Evolutionary conservation across 2,329 filamentous ascomycete species (phyloP).

Genomic region (Aspergillus intermedius): DNA sequence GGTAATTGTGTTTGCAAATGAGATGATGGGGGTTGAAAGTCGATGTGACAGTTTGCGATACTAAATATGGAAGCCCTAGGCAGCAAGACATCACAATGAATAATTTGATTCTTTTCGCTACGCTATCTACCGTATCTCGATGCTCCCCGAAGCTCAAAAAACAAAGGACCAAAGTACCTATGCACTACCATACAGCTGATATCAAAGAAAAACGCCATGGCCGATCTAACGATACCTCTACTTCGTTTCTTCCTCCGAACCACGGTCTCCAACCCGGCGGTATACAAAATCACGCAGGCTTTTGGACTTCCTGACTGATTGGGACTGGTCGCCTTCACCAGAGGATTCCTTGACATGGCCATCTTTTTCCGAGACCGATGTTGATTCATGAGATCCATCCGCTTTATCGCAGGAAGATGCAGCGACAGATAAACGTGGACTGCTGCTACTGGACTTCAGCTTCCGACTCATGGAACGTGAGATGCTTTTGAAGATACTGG

Average conservation of each 20-base stretch:
- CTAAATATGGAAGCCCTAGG: too few species aligned
- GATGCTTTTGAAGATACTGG: constrained; percentile 34
- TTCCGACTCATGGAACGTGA: constrained; percentile 35
- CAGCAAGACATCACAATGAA: too few species aligned
- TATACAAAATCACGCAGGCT: constrained; percentile 16
- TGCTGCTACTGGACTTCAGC: constrained; percentile 25
- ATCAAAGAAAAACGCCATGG: too few species aligned
- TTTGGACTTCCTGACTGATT: constrained; percentile 18
- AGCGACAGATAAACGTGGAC: constrained; percentile 17
- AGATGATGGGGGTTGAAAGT: neutral
- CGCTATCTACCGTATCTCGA: too few species aligned
- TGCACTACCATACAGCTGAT: neutral
- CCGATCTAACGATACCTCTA: neutral
- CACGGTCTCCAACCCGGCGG: constrained; percentile 8
- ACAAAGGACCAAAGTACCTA: too few species aligned
- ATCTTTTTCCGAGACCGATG: neutral
- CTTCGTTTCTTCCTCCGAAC: neutral
- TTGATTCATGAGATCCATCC: neutral
- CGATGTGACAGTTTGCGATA: too few species aligned
- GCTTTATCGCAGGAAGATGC: constrained; percentile 12
- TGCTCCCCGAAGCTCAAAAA: too few species aligned
- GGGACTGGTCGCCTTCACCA: constrained; percentile 4
- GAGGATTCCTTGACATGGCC: neutral
- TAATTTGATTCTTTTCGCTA: too few species aligned
- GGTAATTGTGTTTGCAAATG: neutral